A percentile compares a stretch with the other conserved stretches of the same genome.
phyloP scores from a whole-genome alignment of 768 basidiomycete species.

The Inosperma sp. region DNA sequence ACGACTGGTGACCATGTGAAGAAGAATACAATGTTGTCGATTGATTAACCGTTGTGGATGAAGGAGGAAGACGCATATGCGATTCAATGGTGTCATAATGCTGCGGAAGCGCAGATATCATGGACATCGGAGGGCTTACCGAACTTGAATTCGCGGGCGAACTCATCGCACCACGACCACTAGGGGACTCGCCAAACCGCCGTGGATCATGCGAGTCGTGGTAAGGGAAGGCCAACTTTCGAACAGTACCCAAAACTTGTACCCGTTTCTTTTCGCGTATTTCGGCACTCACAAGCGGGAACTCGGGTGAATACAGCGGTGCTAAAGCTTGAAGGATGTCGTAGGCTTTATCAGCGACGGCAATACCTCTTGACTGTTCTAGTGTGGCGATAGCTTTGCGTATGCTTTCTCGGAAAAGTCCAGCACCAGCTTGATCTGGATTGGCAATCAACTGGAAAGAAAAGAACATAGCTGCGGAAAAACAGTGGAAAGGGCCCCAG shows the following conservation, averaged over 20 bases:
- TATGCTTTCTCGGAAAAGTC: slow-evolving; percentile 71
- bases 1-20: slow-evolving; percentile 7
- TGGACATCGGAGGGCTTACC: slow-evolving; percentile 45
- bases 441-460: slow-evolving; percentile 83
- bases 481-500: slow-evolving; percentile 80
- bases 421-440: slow-evolving; percentile 74
- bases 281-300: slow-evolving; percentile 44
- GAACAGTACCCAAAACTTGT: slow-evolving; percentile 59
- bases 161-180: slow-evolving; percentile 40
- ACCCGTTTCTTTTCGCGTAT: slow-evolving; percentile 56
- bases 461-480: slow-evolving; percentile 87
- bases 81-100: slow-evolving; percentile 23
- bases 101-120: slow-evolving; percentile 32
- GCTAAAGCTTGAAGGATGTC: slow-evolving; percentile 67
- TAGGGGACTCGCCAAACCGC: slow-evolving; percentile 46
- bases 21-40: slow-evolving; percentile 1
- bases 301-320: slow-evolving; percentile 67
- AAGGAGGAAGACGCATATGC: slow-evolving; percentile 7
- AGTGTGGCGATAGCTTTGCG: slow-evolving; percentile 62
- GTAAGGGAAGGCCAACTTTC: slow-evolving; percentile 79
- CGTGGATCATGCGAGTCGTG: slow-evolving; percentile 60
- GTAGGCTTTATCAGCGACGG: slow-evolving; percentile 70
- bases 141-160: slow-evolving; percentile 58
- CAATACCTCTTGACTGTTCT: slow-evolving; percentile 57
- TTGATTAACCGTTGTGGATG: slow-evolving; percentile 4